Evolutionary conservation across 1,284 basidiomycete species (phyloP), one percentile per base, ranked within the genome.

Genomic region (Wallemia ichthyophaga): DNA sequence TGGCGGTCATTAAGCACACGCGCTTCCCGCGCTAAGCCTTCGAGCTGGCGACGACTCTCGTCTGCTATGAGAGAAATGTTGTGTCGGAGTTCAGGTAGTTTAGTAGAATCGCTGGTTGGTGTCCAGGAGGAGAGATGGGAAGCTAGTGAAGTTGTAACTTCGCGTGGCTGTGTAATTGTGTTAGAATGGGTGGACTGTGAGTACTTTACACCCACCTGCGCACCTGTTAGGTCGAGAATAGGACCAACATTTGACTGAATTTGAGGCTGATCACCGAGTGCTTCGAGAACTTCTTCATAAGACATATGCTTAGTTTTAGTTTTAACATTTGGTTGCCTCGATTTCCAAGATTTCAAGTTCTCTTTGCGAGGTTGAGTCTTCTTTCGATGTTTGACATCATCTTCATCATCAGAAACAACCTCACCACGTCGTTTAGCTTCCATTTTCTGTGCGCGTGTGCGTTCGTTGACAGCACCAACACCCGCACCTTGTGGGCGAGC

Each of bases 211-310:
- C 81, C 62, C 67, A 89, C 85, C 64, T 84, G 84, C 61, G 84
- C 83, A 48, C 89, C 85, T 17, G 86, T 85, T n/a, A 89, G 85
- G 69, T 96, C 91, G 59, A 94, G 83, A 28, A 96, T 89, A 64
- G 82, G 78, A 1, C 86, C 88, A 56, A 88, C 69, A 0, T 80
- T 79, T 1, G 79, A 64, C 2, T 71, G 64, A 1, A 73, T 71
- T 17, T 63, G 32, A 23, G 65, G 61, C 32, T 80, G 76, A 62
- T 76, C 73, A 0, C 82, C 83, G 23, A 82, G 80, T 67, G 91
- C 88, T 1, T 83, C 82, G 56, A 95, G 68, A 60, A 95, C 85
- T 69, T 96, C 79, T 69, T 96, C 91, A 66, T 94, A 95, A 0
- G 87, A 88, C 74, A 89, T 91, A 72, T 92, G 86, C 66, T 88